Evolutionary conservation across 2,329 filamentous ascomycete species (phyloP), one percentile per base, ranked within the genome.

Genomic region (Exophiala calicioides): DNA sequence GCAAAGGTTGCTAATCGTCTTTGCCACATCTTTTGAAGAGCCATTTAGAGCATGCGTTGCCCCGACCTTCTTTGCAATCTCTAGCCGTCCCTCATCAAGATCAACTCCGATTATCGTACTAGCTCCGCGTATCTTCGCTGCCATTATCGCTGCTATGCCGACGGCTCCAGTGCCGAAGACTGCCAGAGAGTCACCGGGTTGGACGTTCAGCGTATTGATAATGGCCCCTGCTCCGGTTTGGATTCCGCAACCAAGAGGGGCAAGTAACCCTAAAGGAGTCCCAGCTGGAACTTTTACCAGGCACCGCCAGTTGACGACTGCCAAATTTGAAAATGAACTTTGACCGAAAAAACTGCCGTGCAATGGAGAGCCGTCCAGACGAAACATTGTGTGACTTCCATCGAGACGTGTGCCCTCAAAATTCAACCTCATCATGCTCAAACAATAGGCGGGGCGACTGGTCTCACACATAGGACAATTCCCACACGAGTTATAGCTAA

Each of bases 41-140:
- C 70, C 67, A 24, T 23, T 15, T 49, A 74, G 65, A 13, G 77
- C 62, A 16, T 70, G 62, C 38, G 70, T 67, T 0, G 77, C 78
- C 0, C 78, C 78, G 1, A 81, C 58, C 4, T 63, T 56, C 43
- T 65, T 69, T 1, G 77, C 76, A 2, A 70, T 64, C 4, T 66
- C 61, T 2, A 81, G 62, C 18, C 78, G 62, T 5, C 51, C 53
- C 19, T 62, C 38, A 2, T 66, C 52, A 18, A 59, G 55, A 47
- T 72, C 68, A 3, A 72, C 59, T 1, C 60, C 68, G 15, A 72
- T 67, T 49, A 67, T 64, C 1, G 38, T 37, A 5, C 38, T 41
- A 10, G 53, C 58, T 1, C 44, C 47, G 4, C 43, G 29, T 5
- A 61, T 44, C 18, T 55, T 60, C 1, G 58, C 62, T 1, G 55